phyloP scores from a whole-genome alignment of 2,329 filamentous ascomycete genomes.

The Boeremia exigua region DNA sequence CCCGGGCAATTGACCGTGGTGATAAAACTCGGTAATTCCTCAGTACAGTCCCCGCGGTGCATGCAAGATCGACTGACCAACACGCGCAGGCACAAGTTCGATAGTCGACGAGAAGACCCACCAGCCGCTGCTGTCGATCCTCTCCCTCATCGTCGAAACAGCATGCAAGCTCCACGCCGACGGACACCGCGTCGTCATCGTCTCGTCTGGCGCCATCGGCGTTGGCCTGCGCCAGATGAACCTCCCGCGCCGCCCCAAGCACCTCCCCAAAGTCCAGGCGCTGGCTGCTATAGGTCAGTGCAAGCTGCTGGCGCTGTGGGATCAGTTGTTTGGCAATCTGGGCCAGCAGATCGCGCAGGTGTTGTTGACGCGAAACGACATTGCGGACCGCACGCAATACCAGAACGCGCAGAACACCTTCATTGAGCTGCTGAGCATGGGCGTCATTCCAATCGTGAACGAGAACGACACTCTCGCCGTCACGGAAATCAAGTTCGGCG shows the following conservation, averaged over 20 bases:
- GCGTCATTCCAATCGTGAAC: conserved; percentile 97
- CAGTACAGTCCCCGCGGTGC: conserved; percentile 32
- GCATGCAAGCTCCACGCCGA: conserved; percentile 84
- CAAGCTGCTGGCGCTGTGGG: conserved; percentile 93
- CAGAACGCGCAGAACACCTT: conserved; percentile 97
- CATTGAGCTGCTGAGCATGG: conserved; percentile 86
- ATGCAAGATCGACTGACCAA: conserved; percentile 38
- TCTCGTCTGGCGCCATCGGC: conserved; percentile 96
- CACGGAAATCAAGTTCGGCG: conserved; percentile 98
- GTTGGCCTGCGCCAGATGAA: conserved; percentile 92
- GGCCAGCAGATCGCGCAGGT: conserved; percentile 94
- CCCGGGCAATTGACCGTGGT: conserved; percentile 69
- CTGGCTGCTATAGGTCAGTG: conserved; percentile 96
- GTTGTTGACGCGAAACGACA: conserved; percentile 91
- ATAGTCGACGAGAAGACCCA: conserved; percentile 97
- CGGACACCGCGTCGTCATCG: conserved; percentile 93
- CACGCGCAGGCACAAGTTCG: conserved; percentile 83
- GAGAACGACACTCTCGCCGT: conserved; percentile 98
- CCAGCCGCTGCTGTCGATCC: conserved; percentile 87
- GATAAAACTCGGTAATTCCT: conserved; percentile 78
- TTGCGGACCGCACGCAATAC: conserved; percentile 94
- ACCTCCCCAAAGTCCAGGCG: conserved; percentile 88
- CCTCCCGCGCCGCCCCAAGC: conserved; percentile 83
- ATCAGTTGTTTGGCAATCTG: conserved; percentile 86
- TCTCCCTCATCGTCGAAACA: conserved; percentile 93